Base-by-base conservation (phyloP, 2,329 filamentous ascomycete genomes). In the Fusarium begoniae region DNA sequence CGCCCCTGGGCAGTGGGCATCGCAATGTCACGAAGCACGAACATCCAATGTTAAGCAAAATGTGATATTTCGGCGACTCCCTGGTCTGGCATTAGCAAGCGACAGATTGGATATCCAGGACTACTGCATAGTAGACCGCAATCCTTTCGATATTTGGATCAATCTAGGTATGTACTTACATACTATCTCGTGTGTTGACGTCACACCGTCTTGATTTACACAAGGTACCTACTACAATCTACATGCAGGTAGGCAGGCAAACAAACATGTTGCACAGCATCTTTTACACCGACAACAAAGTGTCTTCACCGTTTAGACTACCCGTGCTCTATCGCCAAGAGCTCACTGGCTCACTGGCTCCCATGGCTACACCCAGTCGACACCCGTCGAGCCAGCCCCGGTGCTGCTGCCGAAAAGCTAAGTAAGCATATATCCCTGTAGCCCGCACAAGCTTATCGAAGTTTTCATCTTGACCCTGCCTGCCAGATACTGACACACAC, bases 271-370 rank as follows among this genome's bases (percentile, higher is more conserved):
- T 57, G 37, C 48, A 32, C 26, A 37, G n/a, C 50, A 63, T 57
- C 37, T 63, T 53, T 48, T 63, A 71, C 73, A 70, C 73, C 61
- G 63, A 72, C 62, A 68, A 47, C 38, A 56, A 43, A 57, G 18
- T 30, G 30, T 47, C 53, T 53, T 66, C 53, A 43, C 50, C 45
- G 35, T 53, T 53, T 44, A 48, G 45, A 48, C 20, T 48, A 55
- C 75, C 69, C 76, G 76, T 78, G 76, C 67, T 63, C 69, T 72
- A 73, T 77, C 68, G 65, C 62, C 35, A 59, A 53, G 28, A 63
- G 65, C 63, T 77, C 65, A 78, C 72, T 78, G 76, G 76, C 47
- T 70, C 63, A 40, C 48, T 26, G 26, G 26, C 26, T 26, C 26
- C 32, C 32, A 35, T 35, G 32, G 14, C 32, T 48, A 35, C 50